phyloP scores from a whole-genome alignment of 345 rosid species.

The Eucalyptus curtisii region DNA sequence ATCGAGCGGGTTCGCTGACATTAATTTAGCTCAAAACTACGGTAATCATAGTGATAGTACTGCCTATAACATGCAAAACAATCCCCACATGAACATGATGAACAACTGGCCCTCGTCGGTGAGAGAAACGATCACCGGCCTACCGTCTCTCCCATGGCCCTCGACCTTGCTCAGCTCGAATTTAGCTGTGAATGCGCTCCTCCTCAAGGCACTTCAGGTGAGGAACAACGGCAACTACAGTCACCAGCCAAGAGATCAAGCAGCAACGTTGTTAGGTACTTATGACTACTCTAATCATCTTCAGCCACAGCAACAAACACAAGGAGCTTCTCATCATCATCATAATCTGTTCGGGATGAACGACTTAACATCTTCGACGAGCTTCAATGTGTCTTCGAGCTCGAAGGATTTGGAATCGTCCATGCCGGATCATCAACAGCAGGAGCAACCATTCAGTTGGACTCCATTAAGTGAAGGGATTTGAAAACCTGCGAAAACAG shows the following conservation, averaged over 20 bases:
- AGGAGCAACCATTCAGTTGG: slow-evolving; percentile 80
- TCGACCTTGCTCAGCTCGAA: slow-evolving; percentile 46
- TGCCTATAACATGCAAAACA: neutral
- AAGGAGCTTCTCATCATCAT: neutral
- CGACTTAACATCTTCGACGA: slow-evolving; percentile 8
- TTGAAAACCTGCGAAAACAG: neutral
- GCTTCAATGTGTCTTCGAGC: slow-evolving; percentile 50
- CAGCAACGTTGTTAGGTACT: neutral
- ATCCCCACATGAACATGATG: neutral
- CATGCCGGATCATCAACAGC: slow-evolving; percentile 24
- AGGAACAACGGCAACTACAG: slow-evolving; percentile 3
- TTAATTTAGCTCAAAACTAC: slow-evolving; percentile 1
- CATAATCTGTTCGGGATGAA: neutral
- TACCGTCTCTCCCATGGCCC: slow-evolving; percentile 40
- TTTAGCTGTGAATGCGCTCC: slow-evolving; percentile 67
- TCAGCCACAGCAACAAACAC: neutral
- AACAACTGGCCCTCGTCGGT: slow-evolving; percentile 15
- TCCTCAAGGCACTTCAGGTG: slow-evolving; percentile 76
- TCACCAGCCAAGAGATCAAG: slow-evolving; percentile 29
- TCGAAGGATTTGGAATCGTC: slow-evolving; percentile 13
- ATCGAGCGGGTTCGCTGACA: neutral
- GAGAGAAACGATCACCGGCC: slow-evolving; percentile 5
- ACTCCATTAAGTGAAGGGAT: slow-evolving; percentile 59
- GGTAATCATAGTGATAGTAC: slow-evolving; percentile 8
- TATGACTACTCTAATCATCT: neutral